Evolutionary conservation across 768 basidiomycete genomes (phyloP).

Genomic region (Russula sp.): DNA sequence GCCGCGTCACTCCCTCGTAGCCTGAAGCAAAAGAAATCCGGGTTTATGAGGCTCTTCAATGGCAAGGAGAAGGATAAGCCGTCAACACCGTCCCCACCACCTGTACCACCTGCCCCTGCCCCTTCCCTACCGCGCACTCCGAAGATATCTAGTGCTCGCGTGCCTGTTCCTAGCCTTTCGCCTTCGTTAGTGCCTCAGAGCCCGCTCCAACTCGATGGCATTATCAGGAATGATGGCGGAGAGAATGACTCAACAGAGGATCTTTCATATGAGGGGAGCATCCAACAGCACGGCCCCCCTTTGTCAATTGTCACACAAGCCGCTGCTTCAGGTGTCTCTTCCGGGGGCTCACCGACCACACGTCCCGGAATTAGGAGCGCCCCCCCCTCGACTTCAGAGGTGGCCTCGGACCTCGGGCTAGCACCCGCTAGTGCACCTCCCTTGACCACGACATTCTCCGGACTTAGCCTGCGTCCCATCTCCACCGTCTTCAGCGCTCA

Average conservation of each 20-base stretch:
- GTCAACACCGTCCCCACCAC: slow-evolving; percentile 53
- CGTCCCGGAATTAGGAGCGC: background rate
- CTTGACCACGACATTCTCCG: slow-evolving; percentile 53
- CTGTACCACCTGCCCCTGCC: slow-evolving; percentile 34
- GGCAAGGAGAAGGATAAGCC: slow-evolving; percentile 41
- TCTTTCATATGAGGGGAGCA: background rate
- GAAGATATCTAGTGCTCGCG: slow-evolving; percentile 25
- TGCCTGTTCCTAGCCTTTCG: slow-evolving; percentile 21
- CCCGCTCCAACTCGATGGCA: slow-evolving; percentile 10
- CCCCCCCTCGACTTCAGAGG: slow-evolving; percentile 17
- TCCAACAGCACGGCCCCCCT: background rate
- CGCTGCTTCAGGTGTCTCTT: background rate
- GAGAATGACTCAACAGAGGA: background rate
- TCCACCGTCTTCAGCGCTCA: slow-evolving; percentile 71
- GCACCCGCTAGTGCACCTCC: slow-evolving; percentile 55
- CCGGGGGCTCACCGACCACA: background rate
- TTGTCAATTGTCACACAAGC: slow-evolving; percentile 14
- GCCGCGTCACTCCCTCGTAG: slow-evolving; percentile 35
- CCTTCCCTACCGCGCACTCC: slow-evolving; percentile 20
- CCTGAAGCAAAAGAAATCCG: slow-evolving; percentile 75
- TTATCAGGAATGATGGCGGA: background rate
- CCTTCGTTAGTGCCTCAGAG: slow-evolving; percentile 17
- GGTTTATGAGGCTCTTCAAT: slow-evolving; percentile 73
- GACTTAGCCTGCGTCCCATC: slow-evolving; percentile 65
- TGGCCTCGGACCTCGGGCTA: slow-evolving; percentile 26